phyloP scores from a whole-genome alignment of 2,329 filamentous ascomycete genomes.

The Sclerotinia glacialis region DNA sequence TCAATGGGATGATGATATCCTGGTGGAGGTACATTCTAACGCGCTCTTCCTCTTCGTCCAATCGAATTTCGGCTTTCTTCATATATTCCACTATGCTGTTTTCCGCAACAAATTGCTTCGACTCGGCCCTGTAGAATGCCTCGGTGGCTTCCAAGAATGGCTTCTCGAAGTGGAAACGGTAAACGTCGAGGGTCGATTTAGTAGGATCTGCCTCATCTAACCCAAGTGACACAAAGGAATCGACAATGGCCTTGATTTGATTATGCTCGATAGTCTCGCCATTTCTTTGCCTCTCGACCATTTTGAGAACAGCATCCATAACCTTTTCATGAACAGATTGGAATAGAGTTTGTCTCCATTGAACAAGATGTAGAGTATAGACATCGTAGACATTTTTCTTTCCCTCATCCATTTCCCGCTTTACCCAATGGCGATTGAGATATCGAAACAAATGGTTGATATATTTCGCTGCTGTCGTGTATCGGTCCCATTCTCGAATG shows the following conservation, averaged over 20 bases:
- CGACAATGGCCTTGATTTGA: conserved; percentile 95
- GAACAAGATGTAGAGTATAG: conserved; percentile 92
- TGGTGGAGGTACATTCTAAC: conserved; percentile 88
- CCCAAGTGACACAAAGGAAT: conserved; percentile 93
- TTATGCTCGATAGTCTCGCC: conserved; percentile 96
- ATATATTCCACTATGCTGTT: conserved; percentile 99
- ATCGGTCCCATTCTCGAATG: conserved; percentile 94
- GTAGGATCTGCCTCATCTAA: conserved; percentile 89
- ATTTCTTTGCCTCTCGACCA: conserved; percentile 95
- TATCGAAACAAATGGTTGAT: conserved; percentile 97
- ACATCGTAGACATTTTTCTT: conserved; percentile 99
- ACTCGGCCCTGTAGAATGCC: conserved; percentile 86
- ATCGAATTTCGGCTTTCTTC: conserved; percentile 92
- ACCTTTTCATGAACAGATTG: conserved; percentile 78
- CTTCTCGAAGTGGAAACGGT: conserved; percentile 85
- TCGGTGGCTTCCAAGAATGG: conserved; percentile 86
- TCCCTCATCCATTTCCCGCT: conserved; percentile 96
- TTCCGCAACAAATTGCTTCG: conserved; percentile 89
- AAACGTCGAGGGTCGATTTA: conserved; percentile 94
- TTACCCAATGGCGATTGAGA: conserved; percentile 97
- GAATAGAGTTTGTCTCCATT: conserved; percentile 93
- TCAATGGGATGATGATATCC: conserved; percentile 81
- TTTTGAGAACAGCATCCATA: conserved; percentile 90
- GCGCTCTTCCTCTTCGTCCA: conserved; percentile 91
- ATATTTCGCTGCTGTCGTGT: conserved; percentile 93